Evolutionary conservation across 768 basidiomycete genomes (phyloP), one percentile per base, ranked within the genome.

Genomic region (Auriscalpium microsporum): DNA sequence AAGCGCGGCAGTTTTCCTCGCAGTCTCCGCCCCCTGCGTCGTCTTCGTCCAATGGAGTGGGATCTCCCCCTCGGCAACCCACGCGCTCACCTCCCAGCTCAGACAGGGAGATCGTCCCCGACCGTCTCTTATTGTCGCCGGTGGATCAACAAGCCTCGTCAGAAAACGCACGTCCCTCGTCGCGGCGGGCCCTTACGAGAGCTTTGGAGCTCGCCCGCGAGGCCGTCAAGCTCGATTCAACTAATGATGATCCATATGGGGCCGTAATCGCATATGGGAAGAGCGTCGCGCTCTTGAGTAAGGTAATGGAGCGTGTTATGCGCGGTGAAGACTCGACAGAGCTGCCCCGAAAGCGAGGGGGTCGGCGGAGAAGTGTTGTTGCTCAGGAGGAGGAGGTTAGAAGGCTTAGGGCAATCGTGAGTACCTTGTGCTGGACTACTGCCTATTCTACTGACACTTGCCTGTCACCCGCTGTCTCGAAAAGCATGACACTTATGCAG

Each of bases 401-500:
- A 62, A 75, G 92, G 61, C 72, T 95, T 55, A 87, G 87, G 71
- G 87, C 87, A 60, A 95, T 95, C 62, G 92, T 92, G 71, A 74
- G 91, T 77, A n/a, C 42, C 40, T 23, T 23, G 21, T 48, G 16
- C 37, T 49, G n/a, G 42, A 10, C 14, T 11, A 48, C 19, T 35
- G 3, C 14, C 23, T 13, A 49, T 16, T 49, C 37, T 47, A 49
- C 57, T 38, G 51, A 17, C 53, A 17, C 52, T 36, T 28, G 28
- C 23, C 9, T 42, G 38, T 46, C 34, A 63, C 57, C 50, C 40
- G 17, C 47, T 50, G 49, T 19, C 50, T 16, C 49, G 14, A 52
- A 59, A 68, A 94, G 92, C 93, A 94, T 67, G 93, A 95, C 69
- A 94, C 93, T 9, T 95, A 95, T 69, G 90, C 89, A 56, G 90